A percentile compares a stretch with the other conserved stretches of the same genome.
Evolutionary conservation across 2,329 filamentous ascomycete species (phyloP).

Genomic region (Alternaria alternata): DNA sequence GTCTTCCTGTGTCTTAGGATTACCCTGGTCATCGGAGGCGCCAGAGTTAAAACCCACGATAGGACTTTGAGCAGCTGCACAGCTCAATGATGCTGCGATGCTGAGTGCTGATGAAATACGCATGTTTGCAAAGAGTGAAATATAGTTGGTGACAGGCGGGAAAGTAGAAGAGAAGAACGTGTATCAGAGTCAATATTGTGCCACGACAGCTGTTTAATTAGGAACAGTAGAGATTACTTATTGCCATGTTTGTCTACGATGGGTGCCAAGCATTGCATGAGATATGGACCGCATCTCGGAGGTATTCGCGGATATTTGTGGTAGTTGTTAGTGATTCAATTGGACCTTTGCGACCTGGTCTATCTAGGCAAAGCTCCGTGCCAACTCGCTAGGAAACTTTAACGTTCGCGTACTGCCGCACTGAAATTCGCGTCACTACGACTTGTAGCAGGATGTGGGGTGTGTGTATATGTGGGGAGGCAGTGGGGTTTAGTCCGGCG

Average conservation of each 20-base stretch:
- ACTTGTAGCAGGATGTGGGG: neutral
- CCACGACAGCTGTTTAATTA: neutral
- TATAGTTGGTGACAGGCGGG: neutral
- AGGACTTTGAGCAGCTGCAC: neutral
- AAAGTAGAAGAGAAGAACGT: neutral
- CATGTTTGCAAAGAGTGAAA: neutral
- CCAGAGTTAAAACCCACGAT: slow-evolving; percentile 10
- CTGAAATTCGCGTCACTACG: neutral
- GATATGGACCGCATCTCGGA: neutral
- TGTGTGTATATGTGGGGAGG: neutral
- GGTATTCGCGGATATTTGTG: neutral
- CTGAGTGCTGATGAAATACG: neutral
- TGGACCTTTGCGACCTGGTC: neutral
- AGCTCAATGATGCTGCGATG: neutral
- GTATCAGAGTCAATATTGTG: no score
- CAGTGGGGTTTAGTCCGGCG: neutral
- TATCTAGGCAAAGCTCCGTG: neutral
- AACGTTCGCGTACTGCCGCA: neutral
- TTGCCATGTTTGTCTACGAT: neutral
- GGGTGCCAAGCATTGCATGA: neutral
- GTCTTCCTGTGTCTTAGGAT: slow-evolving; percentile 66
- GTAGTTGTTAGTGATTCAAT: neutral
- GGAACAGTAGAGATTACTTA: neutral
- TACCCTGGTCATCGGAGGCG: slow-evolving; percentile 35
- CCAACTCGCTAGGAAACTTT: neutral